A percentile compares a stretch with the other conserved stretches of the same genome.
These are phyloP conservation scores for Stachybotrys chartarum DNA, from an alignment of 2,329 filamentous ascomycete species.

Conservation along the genomic window DNA sequence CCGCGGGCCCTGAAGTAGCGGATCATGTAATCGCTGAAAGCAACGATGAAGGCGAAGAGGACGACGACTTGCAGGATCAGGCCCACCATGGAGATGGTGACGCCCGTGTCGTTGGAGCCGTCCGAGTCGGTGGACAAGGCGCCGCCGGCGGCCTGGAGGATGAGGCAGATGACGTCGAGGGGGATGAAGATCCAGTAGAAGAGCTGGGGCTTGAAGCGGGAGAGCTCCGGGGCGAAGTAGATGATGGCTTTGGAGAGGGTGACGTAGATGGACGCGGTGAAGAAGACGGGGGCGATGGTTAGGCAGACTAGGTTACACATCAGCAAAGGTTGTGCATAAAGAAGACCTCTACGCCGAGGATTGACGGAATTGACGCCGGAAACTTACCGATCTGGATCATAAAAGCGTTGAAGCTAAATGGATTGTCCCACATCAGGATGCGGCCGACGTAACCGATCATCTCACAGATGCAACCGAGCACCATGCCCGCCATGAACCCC, in stretches of 20 bases:
- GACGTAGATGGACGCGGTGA: constrained; percentile 60
- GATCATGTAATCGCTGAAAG: constrained; percentile 43
- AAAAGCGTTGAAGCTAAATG: constrained; percentile 52
- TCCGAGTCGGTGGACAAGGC: constrained; percentile 38
- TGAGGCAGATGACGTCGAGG: constrained; percentile 48
- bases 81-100: constrained; percentile 38
- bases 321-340: neutral
- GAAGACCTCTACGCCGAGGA: neutral
- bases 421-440: constrained; percentile 48
- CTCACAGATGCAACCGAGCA: constrained; percentile 48
- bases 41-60: constrained; percentile 41
- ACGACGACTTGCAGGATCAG: constrained; percentile 52
- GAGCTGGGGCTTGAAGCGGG: constrained; percentile 33
- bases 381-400: constrained; percentile 55
- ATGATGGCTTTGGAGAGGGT: constrained; percentile 42
- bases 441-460: constrained; percentile 57
- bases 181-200: constrained; percentile 45
- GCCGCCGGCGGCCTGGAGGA: constrained; percentile 50
- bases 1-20: constrained; percentile 28
- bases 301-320: constrained; percentile 37
- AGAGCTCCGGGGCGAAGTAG: constrained; percentile 29
- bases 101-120: constrained; percentile 29
- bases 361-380: neutral
- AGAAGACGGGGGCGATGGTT: constrained; percentile 39
- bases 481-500: constrained; percentile 44